Percentiles rank a stretch among this genome's conserved stretches.
These are phyloP conservation scores for Chlorella vulgaris DNA, from an alignment of 139 green algal genomes.

Conservation along the genomic window DNA sequence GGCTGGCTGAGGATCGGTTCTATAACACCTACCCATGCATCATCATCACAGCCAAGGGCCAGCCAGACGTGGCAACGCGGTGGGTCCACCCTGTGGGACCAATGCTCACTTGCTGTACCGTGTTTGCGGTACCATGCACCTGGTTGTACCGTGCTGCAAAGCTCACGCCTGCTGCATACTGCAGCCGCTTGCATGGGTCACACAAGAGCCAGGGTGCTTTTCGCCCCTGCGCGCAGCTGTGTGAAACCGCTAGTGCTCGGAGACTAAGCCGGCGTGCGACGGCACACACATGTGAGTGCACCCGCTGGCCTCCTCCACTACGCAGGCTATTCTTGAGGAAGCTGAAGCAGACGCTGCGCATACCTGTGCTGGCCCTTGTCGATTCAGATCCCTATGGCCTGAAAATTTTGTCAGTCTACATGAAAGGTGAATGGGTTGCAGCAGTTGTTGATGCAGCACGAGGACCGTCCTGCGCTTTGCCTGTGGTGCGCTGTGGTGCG, in stretches of 20 bases:
- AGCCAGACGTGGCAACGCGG: conserved; percentile 96
- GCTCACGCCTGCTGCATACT: too few species aligned
- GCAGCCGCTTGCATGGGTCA: too few species aligned
- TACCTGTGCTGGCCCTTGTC: conserved; percentile 94
- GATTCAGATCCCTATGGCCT: conserved; percentile 96
- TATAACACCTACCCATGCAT: conserved; percentile 98
- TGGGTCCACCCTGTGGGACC: conserved; percentile 33
- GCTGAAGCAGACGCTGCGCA: conserved; percentile 83
- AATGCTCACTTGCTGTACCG: too few species aligned
- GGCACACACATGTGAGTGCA: background rate
- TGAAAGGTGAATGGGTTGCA: conserved; percentile 66
- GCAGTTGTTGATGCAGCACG: too few species aligned
- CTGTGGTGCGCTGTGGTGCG: background rate
- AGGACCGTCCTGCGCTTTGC: too few species aligned
- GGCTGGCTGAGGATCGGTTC: conserved; percentile 94
- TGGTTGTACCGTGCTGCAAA: too few species aligned
- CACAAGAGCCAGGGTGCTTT: too few species aligned
- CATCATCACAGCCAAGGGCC: conserved; percentile 97
- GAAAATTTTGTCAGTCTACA: conserved; percentile 97
- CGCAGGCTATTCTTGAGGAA: conserved; percentile 88
- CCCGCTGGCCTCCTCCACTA: background rate
- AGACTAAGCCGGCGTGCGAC: too few species aligned
- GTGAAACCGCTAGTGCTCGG: too few species aligned
- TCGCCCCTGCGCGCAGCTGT: too few species aligned
- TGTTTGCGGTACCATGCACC: too few species aligned